Base-by-base conservation (phyloP, 768 basidiomycete species). In the Boletus vermiculosoides region DNA sequence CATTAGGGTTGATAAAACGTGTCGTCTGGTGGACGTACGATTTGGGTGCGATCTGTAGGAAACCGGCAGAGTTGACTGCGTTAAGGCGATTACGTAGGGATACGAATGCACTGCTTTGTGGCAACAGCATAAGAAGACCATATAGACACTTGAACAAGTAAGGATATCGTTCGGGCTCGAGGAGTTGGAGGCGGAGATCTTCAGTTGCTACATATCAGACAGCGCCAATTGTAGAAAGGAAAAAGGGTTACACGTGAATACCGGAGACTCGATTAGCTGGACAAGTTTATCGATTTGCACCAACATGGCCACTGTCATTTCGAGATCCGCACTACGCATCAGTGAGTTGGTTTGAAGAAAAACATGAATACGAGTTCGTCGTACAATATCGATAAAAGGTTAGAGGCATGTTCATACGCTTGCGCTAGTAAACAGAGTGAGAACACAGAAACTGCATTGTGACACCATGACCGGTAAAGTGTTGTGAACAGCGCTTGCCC, bases 271-370 rank as follows among this genome's bases (percentile, higher is more conserved):
- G 58, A 99, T 95, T 2, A 99, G 80, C 70, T 98, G 96, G 11
- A 99, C 97, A 9, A 99, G 83, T 69, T 97, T 98, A 75, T 98
- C 97, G 18, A 98, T 88, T 65, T 99, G 97, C 2, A 99, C 92
- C 22, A 98, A 78, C 71, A 98, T 85, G 25, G 86, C 85, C 11
- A 98, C 96, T 3, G 96, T 98, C 62, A 98, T 91, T 71, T 99
- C 97, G 48, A 99, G 77, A 57, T 99, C 97, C 59, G 94, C 96
- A 67, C 95, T 98, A 15, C 20, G 50, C 33, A 22, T 34, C 36
- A 31, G 39, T 61, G 37, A 62, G 57, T 42, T 12, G 23, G 23
- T 33, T 50, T 22, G 13, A 15, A 46, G 18, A 13, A 22, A 11
- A 11, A 34, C 11, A 39, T 22, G 8, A 42, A 50, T 2, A 18